phyloP scores from a whole-genome alignment of 139 green algal species.

The Closterium sp. region DNA sequence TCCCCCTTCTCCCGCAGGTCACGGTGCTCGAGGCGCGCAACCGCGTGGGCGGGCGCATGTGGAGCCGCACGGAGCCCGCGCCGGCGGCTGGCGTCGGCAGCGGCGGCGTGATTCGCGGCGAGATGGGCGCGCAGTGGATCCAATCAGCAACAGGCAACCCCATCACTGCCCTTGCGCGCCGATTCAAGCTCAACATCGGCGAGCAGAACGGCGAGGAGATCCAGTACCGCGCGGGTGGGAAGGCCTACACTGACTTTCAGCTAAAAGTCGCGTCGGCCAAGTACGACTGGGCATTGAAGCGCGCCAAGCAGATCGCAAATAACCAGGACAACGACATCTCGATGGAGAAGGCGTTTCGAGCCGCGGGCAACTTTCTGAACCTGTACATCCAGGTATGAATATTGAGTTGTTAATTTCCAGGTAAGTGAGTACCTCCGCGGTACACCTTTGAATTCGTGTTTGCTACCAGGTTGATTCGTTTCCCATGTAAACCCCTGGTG shows the following conservation, averaged over 20 bases:
- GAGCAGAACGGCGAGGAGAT: not conserved
- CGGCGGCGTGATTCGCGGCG: not conserved
- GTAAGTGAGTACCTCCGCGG: no score
- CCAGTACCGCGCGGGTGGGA: not conserved
- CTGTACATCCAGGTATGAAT: not conserved
- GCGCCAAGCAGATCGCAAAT: not conserved
- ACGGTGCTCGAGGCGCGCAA: conserved; percentile 80
- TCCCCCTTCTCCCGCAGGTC: not conserved
- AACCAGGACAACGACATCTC: not conserved
- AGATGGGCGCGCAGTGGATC: conserved; percentile 15
- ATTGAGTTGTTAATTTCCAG: not conserved
- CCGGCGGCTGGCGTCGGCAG: conserved; percentile 5
- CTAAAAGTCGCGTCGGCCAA: not conserved
- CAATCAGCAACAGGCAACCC: not conserved
- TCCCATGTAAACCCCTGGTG: not conserved
- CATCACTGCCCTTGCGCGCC: not conserved
- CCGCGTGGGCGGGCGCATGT: conserved; percentile 75
- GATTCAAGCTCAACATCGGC: not conserved
- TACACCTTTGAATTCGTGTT: not conserved
- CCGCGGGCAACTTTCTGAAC: not conserved
- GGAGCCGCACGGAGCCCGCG: conserved; percentile 60
- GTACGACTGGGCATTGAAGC: not conserved
- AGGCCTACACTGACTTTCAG: not conserved
- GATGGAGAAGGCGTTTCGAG: not conserved
- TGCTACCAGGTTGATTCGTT: not conserved